phyloP scores from a whole-genome alignment of 768 basidiomycete species.

The Naganishia randhawae region DNA sequence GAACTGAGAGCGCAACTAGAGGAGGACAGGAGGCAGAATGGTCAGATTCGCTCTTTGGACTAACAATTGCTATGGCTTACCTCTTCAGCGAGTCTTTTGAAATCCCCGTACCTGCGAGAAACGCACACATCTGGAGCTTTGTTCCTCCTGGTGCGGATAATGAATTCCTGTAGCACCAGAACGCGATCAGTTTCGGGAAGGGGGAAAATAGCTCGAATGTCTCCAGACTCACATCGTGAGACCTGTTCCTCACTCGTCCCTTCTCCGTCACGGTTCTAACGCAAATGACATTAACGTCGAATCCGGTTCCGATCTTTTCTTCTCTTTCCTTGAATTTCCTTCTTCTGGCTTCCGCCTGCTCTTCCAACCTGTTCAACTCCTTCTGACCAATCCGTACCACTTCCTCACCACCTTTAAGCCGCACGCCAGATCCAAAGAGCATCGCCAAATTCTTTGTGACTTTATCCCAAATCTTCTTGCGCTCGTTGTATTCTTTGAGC shows the following conservation, averaged over 20 bases:
- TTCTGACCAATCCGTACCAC: constrained; percentile 81
- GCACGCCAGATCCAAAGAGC: constrained; percentile 75
- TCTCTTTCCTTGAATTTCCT: constrained; percentile 54
- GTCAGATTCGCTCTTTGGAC: not conserved
- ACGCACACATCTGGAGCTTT: constrained; percentile 75
- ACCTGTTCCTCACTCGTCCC: constrained; percentile 76
- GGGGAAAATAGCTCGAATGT: no score
- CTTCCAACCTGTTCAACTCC: constrained; percentile 75
- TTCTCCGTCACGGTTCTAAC: constrained; percentile 79
- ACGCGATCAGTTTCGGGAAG: not conserved
- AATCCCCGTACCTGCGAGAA: constrained; percentile 90
- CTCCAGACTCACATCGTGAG: constrained; percentile 73
- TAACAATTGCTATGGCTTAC: constrained; percentile 51
- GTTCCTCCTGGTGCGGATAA: constrained; percentile 78
- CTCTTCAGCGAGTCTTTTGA: constrained; percentile 79
- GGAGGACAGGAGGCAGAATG: not conserved
- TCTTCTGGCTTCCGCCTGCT: constrained; percentile 59
- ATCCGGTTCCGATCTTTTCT: constrained; percentile 55
- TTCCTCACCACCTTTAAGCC: constrained; percentile 69
- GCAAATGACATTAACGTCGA: constrained; percentile 87
- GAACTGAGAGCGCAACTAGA: constrained; percentile 77
- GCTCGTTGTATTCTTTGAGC: constrained; percentile 53
- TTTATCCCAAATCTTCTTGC: constrained; percentile 68
- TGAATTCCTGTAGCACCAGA: constrained; percentile 69
- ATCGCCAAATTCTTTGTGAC: constrained; percentile 79